These are phyloP conservation scores for Onygenales sp. DNA, from an alignment of 2,329 filamentous ascomycete species.

Conservation along the genomic window DNA sequence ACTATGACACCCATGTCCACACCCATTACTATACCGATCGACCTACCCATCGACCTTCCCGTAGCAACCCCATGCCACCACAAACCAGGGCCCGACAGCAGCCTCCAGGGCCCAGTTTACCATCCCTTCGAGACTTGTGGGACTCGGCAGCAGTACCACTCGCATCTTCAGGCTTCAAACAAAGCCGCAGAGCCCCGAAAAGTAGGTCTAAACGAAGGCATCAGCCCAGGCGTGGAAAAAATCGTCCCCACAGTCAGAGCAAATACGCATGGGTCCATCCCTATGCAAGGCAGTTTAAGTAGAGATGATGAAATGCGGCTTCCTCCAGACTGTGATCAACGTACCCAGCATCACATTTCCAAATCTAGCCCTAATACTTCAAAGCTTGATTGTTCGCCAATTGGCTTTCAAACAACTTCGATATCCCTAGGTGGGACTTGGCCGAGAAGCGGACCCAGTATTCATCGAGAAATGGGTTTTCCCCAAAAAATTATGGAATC, in stretches of 20 bases:
- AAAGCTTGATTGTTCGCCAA: too few species aligned
- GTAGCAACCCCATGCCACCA: neutral
- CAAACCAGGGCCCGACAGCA: neutral
- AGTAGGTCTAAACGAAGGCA: neutral
- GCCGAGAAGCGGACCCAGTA: neutral
- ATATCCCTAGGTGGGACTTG: neutral
- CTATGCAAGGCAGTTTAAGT: constrained; percentile 17
- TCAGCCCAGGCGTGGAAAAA: neutral
- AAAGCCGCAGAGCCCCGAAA: neutral
- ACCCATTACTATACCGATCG: neutral
- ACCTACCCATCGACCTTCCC: neutral
- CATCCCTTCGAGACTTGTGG: neutral
- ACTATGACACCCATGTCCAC: constrained; percentile 26
- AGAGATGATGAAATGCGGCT: neutral
- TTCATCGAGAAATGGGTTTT: neutral
- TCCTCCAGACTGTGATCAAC: neutral
- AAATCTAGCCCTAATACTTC: neutral
- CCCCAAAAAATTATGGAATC: neutral
- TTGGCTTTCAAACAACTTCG: neutral
- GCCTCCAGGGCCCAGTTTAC: neutral
- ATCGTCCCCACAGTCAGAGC: constrained; percentile 8
- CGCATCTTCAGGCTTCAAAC: neutral
- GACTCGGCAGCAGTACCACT: neutral
- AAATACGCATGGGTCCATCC: constrained; percentile 29
- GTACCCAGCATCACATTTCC: neutral